These are phyloP conservation scores for Beverwykella pulmonaria DNA, from an alignment of 495 filamentous ascomycete genomes.

Conservation along the genomic window DNA sequence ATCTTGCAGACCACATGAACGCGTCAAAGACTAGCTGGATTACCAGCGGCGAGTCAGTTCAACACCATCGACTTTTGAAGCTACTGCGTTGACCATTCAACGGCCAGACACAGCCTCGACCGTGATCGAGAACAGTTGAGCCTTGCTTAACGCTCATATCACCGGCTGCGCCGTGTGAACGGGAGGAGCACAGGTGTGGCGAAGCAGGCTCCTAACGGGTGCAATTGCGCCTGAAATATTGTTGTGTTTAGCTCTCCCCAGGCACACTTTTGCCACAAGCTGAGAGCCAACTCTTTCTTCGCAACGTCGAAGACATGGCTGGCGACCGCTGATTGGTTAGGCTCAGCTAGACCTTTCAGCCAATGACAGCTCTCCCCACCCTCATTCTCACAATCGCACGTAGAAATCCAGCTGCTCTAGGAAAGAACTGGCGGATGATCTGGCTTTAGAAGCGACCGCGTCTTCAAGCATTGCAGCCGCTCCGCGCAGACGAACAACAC, in stretches of 20 bases:
- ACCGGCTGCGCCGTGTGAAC: too few relatives aligned
- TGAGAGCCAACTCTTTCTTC: neutral
- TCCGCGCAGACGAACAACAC: neutral
- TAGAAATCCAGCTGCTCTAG: neutral
- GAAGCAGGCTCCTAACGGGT: too few relatives aligned
- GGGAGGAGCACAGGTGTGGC: too few relatives aligned
- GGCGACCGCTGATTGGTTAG: neutral
- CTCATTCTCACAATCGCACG: neutral
- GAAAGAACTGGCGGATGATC: conserved; percentile 9
- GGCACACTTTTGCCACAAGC: neutral
- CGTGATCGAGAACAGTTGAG: too few relatives aligned
- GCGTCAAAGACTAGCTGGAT: too few relatives aligned
- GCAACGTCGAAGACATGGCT: neutral
- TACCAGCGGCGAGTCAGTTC: too few relatives aligned
- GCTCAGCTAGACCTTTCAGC: neutral
- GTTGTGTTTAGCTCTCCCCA: neutral
- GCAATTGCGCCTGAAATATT: too few relatives aligned
- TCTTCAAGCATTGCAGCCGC: conserved; percentile 10
- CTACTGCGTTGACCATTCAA: too few relatives aligned
- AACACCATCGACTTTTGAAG: too few relatives aligned
- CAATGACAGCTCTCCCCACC: neutral
- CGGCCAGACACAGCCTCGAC: too few relatives aligned
- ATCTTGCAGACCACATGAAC: too few relatives aligned
- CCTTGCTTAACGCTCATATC: too few relatives aligned
- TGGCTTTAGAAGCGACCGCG: conserved; percentile 17